Evolutionary conservation across 768 basidiomycete species (phyloP), one percentile per base, ranked within the genome.

Genomic region (Steccherinum ochraceum): DNA sequence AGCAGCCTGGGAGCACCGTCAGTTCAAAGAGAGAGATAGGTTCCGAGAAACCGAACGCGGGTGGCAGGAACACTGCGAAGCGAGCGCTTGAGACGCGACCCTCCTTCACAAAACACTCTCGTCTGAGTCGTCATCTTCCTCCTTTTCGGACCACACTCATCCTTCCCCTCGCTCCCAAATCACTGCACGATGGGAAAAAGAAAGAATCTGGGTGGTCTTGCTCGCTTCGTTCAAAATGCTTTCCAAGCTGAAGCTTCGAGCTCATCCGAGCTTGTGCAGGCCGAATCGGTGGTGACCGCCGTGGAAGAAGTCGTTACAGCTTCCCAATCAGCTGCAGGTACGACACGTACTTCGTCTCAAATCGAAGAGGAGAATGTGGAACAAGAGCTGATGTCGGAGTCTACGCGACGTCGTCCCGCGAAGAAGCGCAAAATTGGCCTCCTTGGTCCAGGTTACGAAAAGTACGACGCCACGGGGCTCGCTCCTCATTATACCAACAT

Each of bases 381-480:
- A 40, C 27, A 49, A 18, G 25, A n/a, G n/a, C n/a, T n/a, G 13
- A 13, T 49, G 35, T 30, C 49, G 23, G 26, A 43, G 24, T 5
- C 5, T 24, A 23, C 19, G 35, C 49, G 12, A 2, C 23, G 40
- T 12, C 65, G 56, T 11, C 69, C 71, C 11, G 43, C 61, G 46
- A 77, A 75, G 59, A 71, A 69, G 56, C 52, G 63, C 51, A 65
- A 64, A 57, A 40, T 56, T 1, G 61, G 53, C 43, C 40, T 61
- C 5, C 58, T 55, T 43, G 62, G 50, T 62, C 65, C 59, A 20
- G 72, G 64, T 63, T 26, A 55, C 53, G 62, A 68, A 53, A 73
- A 71, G 54, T 81, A 81, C 60, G 86, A 93, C 60, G 88, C 84
- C 19, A 81, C 80, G 0, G 79, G 80, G 1, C 74, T 92, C 1